A percentile compares a stretch with the other conserved stretches of the same genome.
These are phyloP conservation scores for Fraxinus baroniana DNA, from an alignment of 305 asterid genomes.

Conservation along the genomic window DNA sequence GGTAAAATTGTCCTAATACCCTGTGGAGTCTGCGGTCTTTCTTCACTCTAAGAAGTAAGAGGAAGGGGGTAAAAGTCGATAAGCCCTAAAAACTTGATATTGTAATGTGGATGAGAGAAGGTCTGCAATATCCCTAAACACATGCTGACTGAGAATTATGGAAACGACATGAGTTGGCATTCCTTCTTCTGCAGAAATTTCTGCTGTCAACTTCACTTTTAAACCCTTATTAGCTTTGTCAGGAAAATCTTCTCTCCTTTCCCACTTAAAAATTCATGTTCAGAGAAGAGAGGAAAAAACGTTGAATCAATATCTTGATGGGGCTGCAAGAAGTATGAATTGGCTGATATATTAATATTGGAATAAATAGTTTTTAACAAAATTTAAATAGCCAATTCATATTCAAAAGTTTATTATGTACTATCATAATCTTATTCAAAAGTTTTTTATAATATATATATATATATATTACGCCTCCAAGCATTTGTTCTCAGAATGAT, in stretches of 20 bases:
- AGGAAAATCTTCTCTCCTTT: not conserved
- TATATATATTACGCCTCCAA: not conserved
- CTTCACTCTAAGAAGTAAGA: not conserved
- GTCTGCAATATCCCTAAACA: not conserved
- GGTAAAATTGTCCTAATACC: not conserved
- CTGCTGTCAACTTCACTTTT: not conserved
- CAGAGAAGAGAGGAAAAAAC: not conserved
- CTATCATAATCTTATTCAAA: not conserved
- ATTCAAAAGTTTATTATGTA: not conserved
- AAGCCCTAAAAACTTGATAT: not conserved
- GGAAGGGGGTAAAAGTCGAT: not conserved
- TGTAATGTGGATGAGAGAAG: not conserved
- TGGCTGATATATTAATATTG: not conserved
- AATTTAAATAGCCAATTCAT: not conserved
- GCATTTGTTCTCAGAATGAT: not conserved
- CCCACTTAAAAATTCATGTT: not conserved
- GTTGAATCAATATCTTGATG: not conserved
- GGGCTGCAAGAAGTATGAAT: not conserved
- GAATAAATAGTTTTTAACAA: not conserved
- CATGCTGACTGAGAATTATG: not conserved
- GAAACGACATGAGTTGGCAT: not conserved
- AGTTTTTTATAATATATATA: not conserved
- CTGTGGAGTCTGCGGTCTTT: not conserved
- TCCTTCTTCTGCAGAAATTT: not conserved
- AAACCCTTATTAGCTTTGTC: not conserved